Evolutionary conservation across 805 yeast genomes (phyloP), one percentile per base, ranked within the genome.

Genomic region (Suhomyces pyralidae): DNA sequence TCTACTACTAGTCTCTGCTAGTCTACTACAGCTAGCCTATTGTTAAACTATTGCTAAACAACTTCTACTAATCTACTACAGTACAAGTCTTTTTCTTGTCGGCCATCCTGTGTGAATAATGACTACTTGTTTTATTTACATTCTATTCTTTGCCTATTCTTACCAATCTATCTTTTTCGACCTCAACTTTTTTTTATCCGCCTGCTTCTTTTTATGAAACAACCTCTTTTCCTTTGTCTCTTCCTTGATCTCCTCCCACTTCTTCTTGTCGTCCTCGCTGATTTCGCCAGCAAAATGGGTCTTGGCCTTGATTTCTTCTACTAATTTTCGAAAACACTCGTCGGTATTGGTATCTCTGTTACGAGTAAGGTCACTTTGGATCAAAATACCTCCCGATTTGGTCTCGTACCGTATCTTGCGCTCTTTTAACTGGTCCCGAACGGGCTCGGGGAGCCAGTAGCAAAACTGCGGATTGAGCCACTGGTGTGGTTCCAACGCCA

Each of bases 311-410:
- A 89, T 75, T 51, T 82, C 86, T 1, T 67, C 58, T 3, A 81
- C 69, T 10, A 89, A 73, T 63, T 86, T 86, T n/a, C 68, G 67
- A 53, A 81, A 80, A 58, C 96, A 89, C 24, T 78, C 75, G 4
- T 74, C 76, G 7, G 79, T 64, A 60, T 89, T 89, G 8, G 67
- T 69, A 12, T 81, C 83, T 57, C 90, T 73, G 15, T 82, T 81
- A 28, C 96, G 68, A 5, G 80, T 70, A 7, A 68, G 61, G 53
- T 88, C 92, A 32, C 86, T 79, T 56, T 82, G 86, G 1, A 89
- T 76, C 6, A 86, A 68, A 1, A 88, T 54, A 0, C 81, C 78
- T 10, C 86, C 85, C 1, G 62, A 59, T 52, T 81, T 81, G 1
- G 86, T 82, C 49, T 81, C 75, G 61, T 81, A 86, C 40, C 85